A percentile compares a stretch with the other conserved stretches of the same genome.
phyloP scores from a whole-genome alignment of 495 filamentous ascomycete genomes.

The Astrothelium subdiscretum region DNA sequence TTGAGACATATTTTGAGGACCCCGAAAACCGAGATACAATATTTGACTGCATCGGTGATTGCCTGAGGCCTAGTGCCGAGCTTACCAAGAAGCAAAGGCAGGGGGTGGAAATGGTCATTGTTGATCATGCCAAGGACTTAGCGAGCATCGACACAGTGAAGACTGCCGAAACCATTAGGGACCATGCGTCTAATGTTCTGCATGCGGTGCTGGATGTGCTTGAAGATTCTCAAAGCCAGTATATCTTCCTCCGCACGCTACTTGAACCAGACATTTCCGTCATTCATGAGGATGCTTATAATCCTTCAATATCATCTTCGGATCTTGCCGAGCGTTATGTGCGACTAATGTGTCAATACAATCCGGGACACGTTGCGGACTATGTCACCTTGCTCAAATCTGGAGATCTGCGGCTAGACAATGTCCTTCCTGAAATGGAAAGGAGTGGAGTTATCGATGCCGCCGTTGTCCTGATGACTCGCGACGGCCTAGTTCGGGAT shows the following conservation, averaged over 20 bases:
- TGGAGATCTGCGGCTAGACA: slow-evolving; percentile 67
- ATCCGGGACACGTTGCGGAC: slow-evolving; percentile 69
- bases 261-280: slow-evolving; percentile 53
- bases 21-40: slow-evolving; percentile 56
- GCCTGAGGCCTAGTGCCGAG: slow-evolving; percentile 57
- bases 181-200: slow-evolving; percentile 60
- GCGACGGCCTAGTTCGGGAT: slow-evolving; percentile 72
- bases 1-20: slow-evolving; percentile 80
- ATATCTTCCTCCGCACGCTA: slow-evolving; percentile 63
- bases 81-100: slow-evolving; percentile 62
- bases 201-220: slow-evolving; percentile 53
- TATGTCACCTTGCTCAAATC: slow-evolving; percentile 72
- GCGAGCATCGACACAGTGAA: slow-evolving; percentile 54
- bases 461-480: slow-evolving; percentile 78
- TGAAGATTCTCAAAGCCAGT: slow-evolving; percentile 52
- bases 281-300: neutral
- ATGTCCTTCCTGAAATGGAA: slow-evolving; percentile 78
- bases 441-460: slow-evolving; percentile 83
- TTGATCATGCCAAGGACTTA: slow-evolving; percentile 54
- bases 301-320: neutral
- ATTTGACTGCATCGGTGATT: slow-evolving; percentile 73
- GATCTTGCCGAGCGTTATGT: slow-evolving; percentile 75
- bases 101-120: slow-evolving; percentile 62
- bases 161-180: slow-evolving; percentile 58
- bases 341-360: slow-evolving; percentile 75